Base-by-base conservation (phyloP, 129 eudicot species). In the Centella asiatica region DNA sequence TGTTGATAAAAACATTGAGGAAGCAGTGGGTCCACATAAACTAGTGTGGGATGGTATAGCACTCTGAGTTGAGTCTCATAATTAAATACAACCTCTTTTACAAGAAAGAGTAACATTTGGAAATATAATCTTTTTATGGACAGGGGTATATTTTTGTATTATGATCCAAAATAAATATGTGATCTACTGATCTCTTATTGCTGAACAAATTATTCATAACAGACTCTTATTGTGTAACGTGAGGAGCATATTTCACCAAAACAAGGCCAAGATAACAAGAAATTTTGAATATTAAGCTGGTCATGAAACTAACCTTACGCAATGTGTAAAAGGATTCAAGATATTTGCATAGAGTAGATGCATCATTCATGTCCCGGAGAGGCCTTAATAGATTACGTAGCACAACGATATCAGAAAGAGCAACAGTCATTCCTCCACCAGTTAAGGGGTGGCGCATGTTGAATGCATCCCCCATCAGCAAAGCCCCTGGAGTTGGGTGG, bases 381-480 rank as follows among this genome's bases (percentile, higher is more conserved):
- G 73, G 73, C 58, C 66, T 69, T 37, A 69, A 18, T 45, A 69
- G 73, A 58, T 69, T 45, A 13, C 73, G 58, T 26, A 69, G 67
- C 11, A 69, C 73, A 44, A 69, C 73, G 20, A 69, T 58, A 58
- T 69, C 73, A 22, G 73, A 58, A 18, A 69, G 66, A 11, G 73
- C 73, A 22, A 69, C 73, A 20, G 73, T 69, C 73, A 69, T 69
- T 45, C 73, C 73, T 13, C 73, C 73, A 19, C 73, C 73, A 13
- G 73, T 69, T 46, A 69, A 69, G 2, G 73, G 73, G 48, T 69
- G 73, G 49, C 73, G 73, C 73, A 69, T 69, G 66, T 69, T 69
- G 49, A 69, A 69, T 57, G 73, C 73, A 34, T 69, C 73, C 34
- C 73, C 73, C 73, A 69, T 69, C 9, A 69, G 57, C 63, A 69